These are phyloP conservation scores for Curvularia spicifera DNA, from an alignment of 2,329 filamentous ascomycete species.

Conservation along the genomic window DNA sequence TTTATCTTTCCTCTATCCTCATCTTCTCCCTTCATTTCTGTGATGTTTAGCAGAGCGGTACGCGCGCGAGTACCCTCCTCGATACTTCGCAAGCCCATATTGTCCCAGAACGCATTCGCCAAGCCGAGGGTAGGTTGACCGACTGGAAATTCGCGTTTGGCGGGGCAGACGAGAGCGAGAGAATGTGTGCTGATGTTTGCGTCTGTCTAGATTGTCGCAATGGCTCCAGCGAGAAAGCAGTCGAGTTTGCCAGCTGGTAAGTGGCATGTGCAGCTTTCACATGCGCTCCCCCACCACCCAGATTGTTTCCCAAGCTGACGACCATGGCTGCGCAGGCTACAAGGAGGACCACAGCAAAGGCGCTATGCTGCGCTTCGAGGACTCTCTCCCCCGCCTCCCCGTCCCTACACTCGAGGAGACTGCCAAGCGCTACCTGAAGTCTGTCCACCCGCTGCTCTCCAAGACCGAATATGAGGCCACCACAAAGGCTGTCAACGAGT, in stretches of 20 bases:
- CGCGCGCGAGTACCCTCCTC: slow-evolving; percentile 49
- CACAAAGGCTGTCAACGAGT: slow-evolving; percentile 84
- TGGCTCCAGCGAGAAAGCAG: slow-evolving; percentile 51
- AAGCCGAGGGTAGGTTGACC: slow-evolving; percentile 40
- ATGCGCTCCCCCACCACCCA: slow-evolving; percentile 18
- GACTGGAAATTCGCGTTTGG: neutral
- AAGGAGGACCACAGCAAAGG: slow-evolving; percentile 80
- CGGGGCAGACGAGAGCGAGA: neutral
- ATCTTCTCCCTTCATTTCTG: slow-evolving; percentile 14
- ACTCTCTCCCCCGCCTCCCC: slow-evolving; percentile 79
- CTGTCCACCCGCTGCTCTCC: slow-evolving; percentile 75
- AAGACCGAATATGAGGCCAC: slow-evolving; percentile 72
- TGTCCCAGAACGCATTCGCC: slow-evolving; percentile 28
- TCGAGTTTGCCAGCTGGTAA: slow-evolving; percentile 56
- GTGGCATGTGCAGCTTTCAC: slow-evolving; percentile 28
- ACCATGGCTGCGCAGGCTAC: slow-evolving; percentile 64
- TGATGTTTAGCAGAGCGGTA: slow-evolving; percentile 52
- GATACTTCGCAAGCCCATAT: slow-evolving; percentile 44
- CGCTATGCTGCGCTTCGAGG: slow-evolving; percentile 82
- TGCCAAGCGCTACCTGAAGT: slow-evolving; percentile 78
- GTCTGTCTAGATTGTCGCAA: slow-evolving; percentile 40
- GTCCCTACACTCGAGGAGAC: slow-evolving; percentile 86
- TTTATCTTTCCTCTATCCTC: slow-evolving; percentile 14
- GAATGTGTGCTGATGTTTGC: slow-evolving; percentile 16
- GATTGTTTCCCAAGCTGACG: slow-evolving; percentile 9